A percentile compares a stretch with the other conserved stretches of the same genome.
phyloP scores from a whole-genome alignment of 2,329 filamentous ascomycete genomes.

The Colletotrichum sp. region DNA sequence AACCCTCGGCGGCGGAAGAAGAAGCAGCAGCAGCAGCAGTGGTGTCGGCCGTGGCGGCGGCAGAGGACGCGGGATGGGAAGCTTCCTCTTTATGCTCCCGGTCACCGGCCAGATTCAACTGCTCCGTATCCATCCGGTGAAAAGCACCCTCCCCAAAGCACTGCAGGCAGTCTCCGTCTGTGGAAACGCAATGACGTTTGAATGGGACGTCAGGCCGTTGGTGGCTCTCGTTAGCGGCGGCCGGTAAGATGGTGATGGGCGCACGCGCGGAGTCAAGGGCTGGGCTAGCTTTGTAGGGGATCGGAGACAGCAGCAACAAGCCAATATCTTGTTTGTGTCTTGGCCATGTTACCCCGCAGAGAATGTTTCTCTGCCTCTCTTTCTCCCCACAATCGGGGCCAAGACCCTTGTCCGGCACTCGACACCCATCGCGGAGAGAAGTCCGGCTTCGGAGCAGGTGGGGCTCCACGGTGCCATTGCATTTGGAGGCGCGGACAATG shows the following conservation, averaged over 20 bases:
- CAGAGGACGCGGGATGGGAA: conserved; percentile 27
- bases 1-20: conserved; percentile 27
- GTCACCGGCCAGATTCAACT: not conserved
- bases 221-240: not conserved
- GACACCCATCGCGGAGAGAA: not conserved
- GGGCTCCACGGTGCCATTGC: not conserved
- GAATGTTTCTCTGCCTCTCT: not conserved
- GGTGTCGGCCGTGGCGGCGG: conserved; percentile 30
- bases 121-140: not conserved
- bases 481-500: not conserved
- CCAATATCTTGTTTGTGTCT: not conserved
- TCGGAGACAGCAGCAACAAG: not conserved
- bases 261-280: not conserved
- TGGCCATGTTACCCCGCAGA: conserved; percentile 8
- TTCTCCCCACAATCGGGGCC: not conserved
- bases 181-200: conserved; percentile 1
- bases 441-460: conserved; percentile 1
- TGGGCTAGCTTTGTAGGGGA: not conserved
- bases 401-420: not conserved
- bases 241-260: conserved; percentile 1
- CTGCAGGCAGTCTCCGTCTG: not conserved
- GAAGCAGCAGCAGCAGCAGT: conserved; percentile 26
- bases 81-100: conserved; percentile 9
- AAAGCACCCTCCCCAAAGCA: not conserved
- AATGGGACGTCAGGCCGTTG: not conserved